Evolutionary conservation across 352 stramenopile species (phyloP).

Genomic region (Globisporangium splendens): DNA sequence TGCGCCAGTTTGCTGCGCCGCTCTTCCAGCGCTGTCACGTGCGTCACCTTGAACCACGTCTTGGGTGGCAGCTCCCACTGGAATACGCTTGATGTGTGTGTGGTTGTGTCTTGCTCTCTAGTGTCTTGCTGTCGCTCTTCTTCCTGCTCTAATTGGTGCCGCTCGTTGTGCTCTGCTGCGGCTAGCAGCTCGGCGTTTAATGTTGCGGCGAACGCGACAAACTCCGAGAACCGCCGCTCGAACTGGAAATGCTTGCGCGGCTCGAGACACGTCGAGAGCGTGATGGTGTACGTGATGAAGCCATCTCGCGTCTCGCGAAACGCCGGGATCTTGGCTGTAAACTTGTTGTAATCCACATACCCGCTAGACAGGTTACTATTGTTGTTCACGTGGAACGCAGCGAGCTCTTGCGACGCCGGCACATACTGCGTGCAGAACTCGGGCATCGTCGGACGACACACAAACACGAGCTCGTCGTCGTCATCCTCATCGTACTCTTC

Average conservation of each 20-base stretch:
- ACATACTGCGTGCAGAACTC: constrained; percentile 72
- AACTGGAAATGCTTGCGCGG: constrained; percentile 44
- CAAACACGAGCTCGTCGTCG: constrained; percentile 64
- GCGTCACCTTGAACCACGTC: constrained; percentile 76
- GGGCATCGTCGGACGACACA: constrained; percentile 44
- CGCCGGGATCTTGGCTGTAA: constrained; percentile 47
- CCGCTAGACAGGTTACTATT: neutral
- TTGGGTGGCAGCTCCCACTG: constrained; percentile 70
- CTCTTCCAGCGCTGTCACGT: constrained; percentile 54
- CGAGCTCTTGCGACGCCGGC: neutral
- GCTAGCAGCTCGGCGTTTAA: constrained; percentile 20
- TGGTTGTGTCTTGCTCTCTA: neutral
- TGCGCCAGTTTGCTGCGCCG: constrained; percentile 52
- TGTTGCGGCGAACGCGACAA: constrained; percentile 48
- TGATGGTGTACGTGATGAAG: constrained; percentile 61
- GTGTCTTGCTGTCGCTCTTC: constrained; percentile 2
- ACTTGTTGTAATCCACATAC: constrained; percentile 26
- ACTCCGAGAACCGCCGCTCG: constrained; percentile 78
- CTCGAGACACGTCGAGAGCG: constrained; percentile 33
- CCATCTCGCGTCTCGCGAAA: constrained; percentile 68
- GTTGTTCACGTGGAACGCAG: neutral
- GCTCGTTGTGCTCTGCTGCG: neutral
- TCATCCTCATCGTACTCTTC: constrained; percentile 29
- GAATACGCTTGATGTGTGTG: constrained; percentile 16
- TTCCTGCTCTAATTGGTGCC: neutral